Percentiles rank a stretch among this genome's conserved stretches.
phyloP scores from a whole-genome alignment of 163 green algal species.

The Volvox carteri region DNA sequence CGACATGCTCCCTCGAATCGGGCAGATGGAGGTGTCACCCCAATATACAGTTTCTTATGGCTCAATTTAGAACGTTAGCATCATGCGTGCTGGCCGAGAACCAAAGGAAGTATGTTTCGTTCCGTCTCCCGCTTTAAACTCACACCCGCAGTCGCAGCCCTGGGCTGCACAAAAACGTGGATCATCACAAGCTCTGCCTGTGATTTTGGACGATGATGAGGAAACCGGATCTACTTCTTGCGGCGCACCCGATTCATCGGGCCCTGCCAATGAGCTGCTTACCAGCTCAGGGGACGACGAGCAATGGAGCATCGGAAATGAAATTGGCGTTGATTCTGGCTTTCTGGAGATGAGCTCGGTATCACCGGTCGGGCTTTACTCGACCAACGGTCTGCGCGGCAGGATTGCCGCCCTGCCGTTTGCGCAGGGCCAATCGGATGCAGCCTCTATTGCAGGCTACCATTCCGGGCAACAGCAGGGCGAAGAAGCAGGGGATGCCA shows the following conservation, averaged over 20 bases:
- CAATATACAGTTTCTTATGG: no score
- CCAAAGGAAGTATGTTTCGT: no score
- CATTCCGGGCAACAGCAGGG: neutral
- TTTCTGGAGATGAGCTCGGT: neutral
- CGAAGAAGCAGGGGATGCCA: neutral
- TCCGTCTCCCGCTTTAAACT: neutral
- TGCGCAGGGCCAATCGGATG: neutral
- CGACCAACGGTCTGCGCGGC: neutral
- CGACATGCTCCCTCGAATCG: no score
- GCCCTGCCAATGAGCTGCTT: neutral
- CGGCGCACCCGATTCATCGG: neutral
- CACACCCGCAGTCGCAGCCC: neutral
- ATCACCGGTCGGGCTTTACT: conserved; percentile 1
- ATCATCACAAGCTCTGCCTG: neutral
- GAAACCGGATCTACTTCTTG: neutral
- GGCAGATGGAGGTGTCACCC: no score
- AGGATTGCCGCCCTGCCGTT: neutral
- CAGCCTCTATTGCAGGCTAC: neutral
- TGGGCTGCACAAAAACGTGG: neutral
- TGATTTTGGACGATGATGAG: neutral
- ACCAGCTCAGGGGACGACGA: conserved; percentile 9
- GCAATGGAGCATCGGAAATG: conserved; percentile 1
- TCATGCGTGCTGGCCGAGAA: no score
- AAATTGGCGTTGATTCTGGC: neutral
- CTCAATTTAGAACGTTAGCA: no score